Evolutionary conservation across 2,329 filamentous ascomycete species (phyloP), one percentile per base, ranked within the genome.

Genomic region (Trichophyton rubrum): DNA sequence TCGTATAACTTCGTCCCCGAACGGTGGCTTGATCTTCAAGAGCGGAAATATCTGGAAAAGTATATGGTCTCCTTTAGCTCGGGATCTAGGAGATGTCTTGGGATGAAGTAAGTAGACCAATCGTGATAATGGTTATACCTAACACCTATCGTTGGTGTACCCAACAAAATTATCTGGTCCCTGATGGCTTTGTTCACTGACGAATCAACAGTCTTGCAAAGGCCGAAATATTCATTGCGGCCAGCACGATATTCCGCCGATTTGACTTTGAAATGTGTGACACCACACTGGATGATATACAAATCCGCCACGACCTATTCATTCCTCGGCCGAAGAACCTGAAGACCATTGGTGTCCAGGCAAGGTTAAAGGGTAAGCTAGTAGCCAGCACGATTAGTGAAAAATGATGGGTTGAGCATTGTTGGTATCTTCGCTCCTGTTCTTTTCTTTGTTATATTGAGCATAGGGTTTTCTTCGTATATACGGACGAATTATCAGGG

Each of bases 31-130:
- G 63, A 66, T 45, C 33, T 35, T 20, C 57, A 59, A 5, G 58
- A 65, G 57, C 59, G 63, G 2, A 63, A 64, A 17, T 57, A 62
- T n/a, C 49, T 68, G 22, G 63, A 66, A 22, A 65, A 62, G 41
- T 67, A 67, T 49, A 51, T 68, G 43, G 66, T 68, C 4, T 43
- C 66, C 13, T 68, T 68, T 45, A 60, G 58, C 53, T 67, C 66
- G 17, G 67, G 67, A 1, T 62, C 64, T 5, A 51, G 66, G 20
- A 38, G 59, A 3, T 67, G 66, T 38, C 53, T 66, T 41, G 66
- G 65, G 15, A 65, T 68, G 62, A 63, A 67, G 63, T 66, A 17
- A 62, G 63, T 63, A 7, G 4, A 15, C 15, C 40, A n/a, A 17
- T 17, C 6, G 40, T 15, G 11, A 17, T 17, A 43, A 5, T 43